Evolutionary conservation across 1,284 basidiomycete species (phyloP), one percentile per base, ranked within the genome.

Genomic region (Microbotryum scabiosae): DNA sequence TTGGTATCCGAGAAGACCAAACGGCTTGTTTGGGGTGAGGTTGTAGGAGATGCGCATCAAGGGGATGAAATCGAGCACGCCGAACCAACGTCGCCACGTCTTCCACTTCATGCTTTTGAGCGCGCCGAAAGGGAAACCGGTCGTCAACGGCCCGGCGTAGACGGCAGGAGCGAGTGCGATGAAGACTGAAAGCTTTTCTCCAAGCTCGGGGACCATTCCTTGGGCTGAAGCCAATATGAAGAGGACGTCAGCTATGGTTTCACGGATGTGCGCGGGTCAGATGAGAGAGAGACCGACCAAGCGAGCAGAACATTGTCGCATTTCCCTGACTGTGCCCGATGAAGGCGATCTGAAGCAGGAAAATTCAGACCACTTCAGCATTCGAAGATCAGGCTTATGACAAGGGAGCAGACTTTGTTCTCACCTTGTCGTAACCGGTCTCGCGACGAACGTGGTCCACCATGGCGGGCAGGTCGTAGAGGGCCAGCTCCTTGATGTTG

Each of bases 281-380:
- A 36, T 16, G 14, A 36, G 16, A 28, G 20, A 23, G 25, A 9
- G 12, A 45, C 66, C 26, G 4, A 69, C 69, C 69, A 26, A 78
- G 74, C 0, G 76, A 75, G 64, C 76, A 73, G 56, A 78, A 78
- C 65, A 74, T 74, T 28, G 73, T 78, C 0, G 74, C 81, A 71
- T 82, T 83, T 47, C 82, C 82, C 72, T 84, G 82, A 23, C 82
- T 83, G 64, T 84, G 82, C 20, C 82, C 82, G 59, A 83, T 82
- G 73, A 81, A 83, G 12, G 78, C 82, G 65, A 83, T 75, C 79
- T 78, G 62, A 60, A 62, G 63, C 70, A 45, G 56, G 16, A 3
- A 16, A 41, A 18, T 5, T 12, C 36, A 41, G 5, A 41, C 4
- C 36, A 70, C 12, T 65, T 68, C 51, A 69, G 72, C 10, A 21